These are phyloP conservation scores for Fusarium decemcellulare DNA, from an alignment of 2,329 filamentous ascomycete genomes.

Conservation along the genomic window DNA sequence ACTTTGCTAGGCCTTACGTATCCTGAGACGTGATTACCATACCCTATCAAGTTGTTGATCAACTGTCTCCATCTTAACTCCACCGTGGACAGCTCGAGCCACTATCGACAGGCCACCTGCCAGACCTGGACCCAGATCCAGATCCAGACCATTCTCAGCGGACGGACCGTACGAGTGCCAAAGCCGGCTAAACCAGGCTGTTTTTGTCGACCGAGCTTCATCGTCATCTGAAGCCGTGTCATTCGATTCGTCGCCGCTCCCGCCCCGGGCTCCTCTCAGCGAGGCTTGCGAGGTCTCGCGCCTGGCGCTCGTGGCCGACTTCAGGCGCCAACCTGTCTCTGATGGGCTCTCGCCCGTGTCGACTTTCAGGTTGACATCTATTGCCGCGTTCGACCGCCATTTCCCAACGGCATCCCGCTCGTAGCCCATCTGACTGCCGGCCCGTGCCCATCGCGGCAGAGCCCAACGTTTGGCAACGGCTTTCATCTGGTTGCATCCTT, in stretches of 20 bases:
- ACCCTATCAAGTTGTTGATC: conserved; percentile 32
- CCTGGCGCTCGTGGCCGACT: conserved; percentile 21
- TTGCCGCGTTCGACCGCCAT: conserved; percentile 28
- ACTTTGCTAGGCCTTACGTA: conserved; percentile 32
- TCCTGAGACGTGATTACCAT: conserved; percentile 21
- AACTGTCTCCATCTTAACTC: conserved; percentile 33
- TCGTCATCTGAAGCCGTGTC: conserved; percentile 36
- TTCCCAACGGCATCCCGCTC: conserved; percentile 12
- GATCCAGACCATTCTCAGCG: conserved; percentile 44
- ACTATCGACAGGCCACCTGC: conserved; percentile 35
- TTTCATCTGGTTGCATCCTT: conserved; percentile 7
- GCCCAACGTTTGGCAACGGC: conserved; percentile 9
- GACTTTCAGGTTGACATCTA: conserved; percentile 17
- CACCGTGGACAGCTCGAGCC: conserved; percentile 38
- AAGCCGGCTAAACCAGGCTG: conserved; percentile 37
- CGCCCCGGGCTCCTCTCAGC: conserved; percentile 4
- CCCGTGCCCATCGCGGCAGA: conserved; percentile 16
- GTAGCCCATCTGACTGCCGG: conserved; percentile 8
- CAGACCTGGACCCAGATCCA: conserved; percentile 42
- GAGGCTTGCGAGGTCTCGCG: conserved; percentile 16
- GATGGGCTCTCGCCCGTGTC: not conserved
- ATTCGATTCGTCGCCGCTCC: conserved; percentile 40
- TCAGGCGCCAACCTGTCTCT: conserved; percentile 28
- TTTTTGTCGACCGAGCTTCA: conserved; percentile 45
- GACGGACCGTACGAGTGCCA: conserved; percentile 43